phyloP scores from a whole-genome alignment of 2,329 filamentous ascomycete genomes.

The Neofusicoccum sp. region DNA sequence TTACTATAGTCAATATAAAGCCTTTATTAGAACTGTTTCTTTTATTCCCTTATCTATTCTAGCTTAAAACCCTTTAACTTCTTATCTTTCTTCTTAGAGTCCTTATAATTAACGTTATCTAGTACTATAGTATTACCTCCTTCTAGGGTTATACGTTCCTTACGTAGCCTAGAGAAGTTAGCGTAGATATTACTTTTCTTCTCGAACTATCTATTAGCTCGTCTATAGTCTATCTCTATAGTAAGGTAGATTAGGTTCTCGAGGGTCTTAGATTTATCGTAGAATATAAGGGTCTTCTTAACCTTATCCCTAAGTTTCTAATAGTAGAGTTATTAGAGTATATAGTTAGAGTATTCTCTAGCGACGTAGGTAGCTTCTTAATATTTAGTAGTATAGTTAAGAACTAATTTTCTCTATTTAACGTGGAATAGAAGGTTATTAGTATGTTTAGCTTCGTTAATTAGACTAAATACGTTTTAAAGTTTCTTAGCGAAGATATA shows the following conservation, averaged over 20 bases:
- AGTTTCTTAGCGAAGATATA: too few species aligned
- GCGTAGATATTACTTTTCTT: background rate
- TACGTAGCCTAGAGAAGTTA: background rate
- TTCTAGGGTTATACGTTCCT: background rate
- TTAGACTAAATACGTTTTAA: too few species aligned
- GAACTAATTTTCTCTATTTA: too few species aligned
- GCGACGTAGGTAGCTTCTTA: too few species aligned
- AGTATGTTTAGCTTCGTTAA: too few species aligned
- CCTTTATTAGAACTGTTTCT: too few species aligned
- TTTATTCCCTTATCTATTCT: background rate
- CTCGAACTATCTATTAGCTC: background rate
- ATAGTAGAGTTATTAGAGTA: too few species aligned
- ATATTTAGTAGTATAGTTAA: too few species aligned
- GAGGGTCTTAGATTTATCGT: background rate
- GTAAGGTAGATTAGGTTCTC: background rate
- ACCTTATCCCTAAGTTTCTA: background rate
- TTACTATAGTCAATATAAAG: too few species aligned
- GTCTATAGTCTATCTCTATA: background rate
- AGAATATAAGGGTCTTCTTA: background rate
- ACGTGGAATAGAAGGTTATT: too few species aligned
- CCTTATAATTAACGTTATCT: background rate
- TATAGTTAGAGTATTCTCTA: too few species aligned
- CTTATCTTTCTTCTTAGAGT: background rate
- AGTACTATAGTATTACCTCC: background rate
- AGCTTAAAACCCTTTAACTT: background rate